Evolutionary conservation across 257 asterid species (phyloP), one percentile per base, ranked within the genome.

Genomic region (Solanum medicagineum): DNA sequence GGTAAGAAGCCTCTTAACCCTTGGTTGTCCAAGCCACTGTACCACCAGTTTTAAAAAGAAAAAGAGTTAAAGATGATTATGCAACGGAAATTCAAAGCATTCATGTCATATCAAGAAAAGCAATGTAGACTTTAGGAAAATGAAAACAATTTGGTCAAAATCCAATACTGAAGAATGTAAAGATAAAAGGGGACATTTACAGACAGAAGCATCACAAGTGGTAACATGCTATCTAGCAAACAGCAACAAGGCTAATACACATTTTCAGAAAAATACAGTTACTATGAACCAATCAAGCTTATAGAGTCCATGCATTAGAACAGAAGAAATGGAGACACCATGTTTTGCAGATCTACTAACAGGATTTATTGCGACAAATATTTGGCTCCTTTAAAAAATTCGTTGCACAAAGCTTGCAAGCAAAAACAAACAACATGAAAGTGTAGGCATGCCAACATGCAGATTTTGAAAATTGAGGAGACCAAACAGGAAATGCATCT

Each of bases 1-100:
- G 99, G 98, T 87, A 97, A 88, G 92, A 91, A 88, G 62, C 99
- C 99, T 74, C 90, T 91, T 90, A 97, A 89, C 68, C 98, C 99
- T 92, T 97, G 99, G 91, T 93, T 94, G 93, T 93, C 99, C 80
- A 97, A 95, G 88, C 66, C 99, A 55, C 99, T 97, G 90, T 73
- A 86, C 91, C 89, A 85, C 79, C 71, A 32, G 73, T 74, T 60
- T 16, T 82, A 51, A 84, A 70, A 83, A 10, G 81, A 47, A 26
- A 66, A 85, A 24, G 47, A 68, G 84, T 81, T 53, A 79, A 15
- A 20, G 62, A 20, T 57, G 84, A 75, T 14, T 62, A 40, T 49
- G 54, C 47, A 75, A 24, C 62, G 44, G 29, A 66, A 81, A 47
- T 60, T 55, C 66, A 73, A 69, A 26, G 74, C 69, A 86, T 54